Evolutionary conservation across 208 protist genomes (phyloP).

Genomic region (Trypanosoma cruzi): DNA sequence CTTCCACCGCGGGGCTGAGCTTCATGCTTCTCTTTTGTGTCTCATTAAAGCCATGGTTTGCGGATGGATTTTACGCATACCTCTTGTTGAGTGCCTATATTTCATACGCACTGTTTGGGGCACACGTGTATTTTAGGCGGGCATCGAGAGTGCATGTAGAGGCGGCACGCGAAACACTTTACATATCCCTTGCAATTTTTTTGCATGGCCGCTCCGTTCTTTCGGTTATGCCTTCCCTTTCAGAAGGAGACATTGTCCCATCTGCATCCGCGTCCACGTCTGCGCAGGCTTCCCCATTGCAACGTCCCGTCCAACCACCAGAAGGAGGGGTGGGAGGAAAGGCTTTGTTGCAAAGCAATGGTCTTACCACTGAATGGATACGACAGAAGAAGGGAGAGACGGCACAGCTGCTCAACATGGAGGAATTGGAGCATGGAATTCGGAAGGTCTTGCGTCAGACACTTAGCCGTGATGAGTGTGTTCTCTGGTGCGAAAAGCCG

Average conservation of each 20-base stretch:
- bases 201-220: constrained; percentile 44
- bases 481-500: constrained; percentile 55
- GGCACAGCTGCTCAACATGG: constrained; percentile 43
- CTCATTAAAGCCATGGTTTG: constrained; percentile 65
- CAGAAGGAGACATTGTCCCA: background rate
- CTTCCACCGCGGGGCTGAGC: constrained; percentile 31
- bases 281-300: background rate
- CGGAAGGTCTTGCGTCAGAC: constrained; percentile 35
- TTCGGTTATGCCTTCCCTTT: constrained; percentile 35
- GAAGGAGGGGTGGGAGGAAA: background rate
- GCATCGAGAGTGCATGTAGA: constrained; percentile 8
- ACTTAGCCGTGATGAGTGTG: constrained; percentile 44
- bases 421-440: constrained; percentile 35
- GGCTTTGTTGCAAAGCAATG: background rate
- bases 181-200: constrained; percentile 34
- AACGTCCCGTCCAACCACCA: background rate
- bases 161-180: constrained; percentile 29
- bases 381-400: constrained; percentile 52
- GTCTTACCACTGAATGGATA: background rate
- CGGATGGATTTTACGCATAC: constrained; percentile 48
- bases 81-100: constrained; percentile 42
- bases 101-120: constrained; percentile 21
- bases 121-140: constrained; percentile 26
- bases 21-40: constrained; percentile 44
- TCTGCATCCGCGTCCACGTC: background rate